phyloP scores from a whole-genome alignment of 164 flowering plant species.

The Magnolia sinica region DNA sequence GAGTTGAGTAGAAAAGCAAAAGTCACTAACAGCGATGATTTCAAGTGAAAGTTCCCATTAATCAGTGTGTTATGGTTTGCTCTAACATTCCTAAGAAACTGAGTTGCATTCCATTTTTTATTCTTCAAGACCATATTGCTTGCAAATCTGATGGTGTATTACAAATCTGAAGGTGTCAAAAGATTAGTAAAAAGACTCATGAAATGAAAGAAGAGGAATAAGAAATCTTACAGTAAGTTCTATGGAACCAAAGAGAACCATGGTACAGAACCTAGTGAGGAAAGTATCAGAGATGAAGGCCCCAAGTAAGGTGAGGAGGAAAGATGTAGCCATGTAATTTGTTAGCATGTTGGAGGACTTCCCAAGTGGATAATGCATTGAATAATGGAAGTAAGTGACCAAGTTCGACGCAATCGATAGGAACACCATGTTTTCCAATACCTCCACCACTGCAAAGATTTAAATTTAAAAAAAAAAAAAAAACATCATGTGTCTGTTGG shows the following conservation, averaged over 20 bases:
- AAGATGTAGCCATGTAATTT: slow-evolving; percentile 36
- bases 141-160: too few species aligned
- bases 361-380: slow-evolving; percentile 34
- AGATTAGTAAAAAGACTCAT: not conserved
- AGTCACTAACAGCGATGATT: too few species aligned
- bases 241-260: slow-evolving; percentile 23
- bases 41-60: too few species aligned
- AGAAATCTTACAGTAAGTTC: slow-evolving; percentile 16
- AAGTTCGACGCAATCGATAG: slow-evolving; percentile 35
- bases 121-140: too few species aligned
- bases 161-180: not conserved
- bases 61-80: too few species aligned
- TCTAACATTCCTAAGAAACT: too few species aligned
- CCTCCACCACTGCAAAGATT: slow-evolving; percentile 18
- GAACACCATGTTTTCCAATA: slow-evolving; percentile 42
- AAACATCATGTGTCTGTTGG: too few species aligned
- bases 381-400: slow-evolving; percentile 28
- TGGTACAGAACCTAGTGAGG: slow-evolving; percentile 30
- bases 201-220: not conserved
- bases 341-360: slow-evolving; percentile 38
- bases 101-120: too few species aligned
- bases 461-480: too few species aligned
- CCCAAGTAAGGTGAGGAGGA: slow-evolving; percentile 27
- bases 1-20: too few species aligned
- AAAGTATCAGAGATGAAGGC: slow-evolving; percentile 40